Evolutionary conservation across 768 basidiomycete species (phyloP), one percentile per base, ranked within the genome.

Genomic region (Omphalotus guepiniiformis): DNA sequence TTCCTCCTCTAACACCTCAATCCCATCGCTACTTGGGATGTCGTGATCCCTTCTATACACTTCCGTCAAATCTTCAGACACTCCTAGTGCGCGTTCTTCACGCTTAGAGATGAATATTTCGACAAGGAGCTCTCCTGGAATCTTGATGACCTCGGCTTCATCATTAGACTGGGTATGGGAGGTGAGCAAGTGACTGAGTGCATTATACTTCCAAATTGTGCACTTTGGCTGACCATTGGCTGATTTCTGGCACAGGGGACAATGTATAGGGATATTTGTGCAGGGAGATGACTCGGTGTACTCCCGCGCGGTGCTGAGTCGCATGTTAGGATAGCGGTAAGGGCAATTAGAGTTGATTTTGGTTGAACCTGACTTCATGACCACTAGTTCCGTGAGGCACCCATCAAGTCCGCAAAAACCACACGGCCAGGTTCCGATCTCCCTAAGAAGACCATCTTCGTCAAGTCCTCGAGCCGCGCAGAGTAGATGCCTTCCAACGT

Each of bases 131-230:
- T 27, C 16, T 42, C 26, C 40, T 49, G 38, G 48, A 6, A 28
- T 28, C 25, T 37, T 15, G 26, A 23, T 25, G 22, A 21, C 36
- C 15, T 19, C 36, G 18, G 46, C 12, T 13, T 37, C 21, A 18
- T 47, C 48, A 28, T 16, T 21, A n/a, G 40, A 18, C 16, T 38
- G 4, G 16, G 36, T 21, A 9, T 38, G 16, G 16, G 36, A n/a
- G 22, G 22, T 16, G 39, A n/a, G n/a, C n/a, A n/a, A n/a, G n/a
- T 52, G 53, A 41, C 41, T 39, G 27, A 39, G 26, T 16, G 42
- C 27, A 27, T 53, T 53, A 22, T 53, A 53, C 35, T 53, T 54
- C 53, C 53, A 54, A 22, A 54, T 50, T n/a, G 52, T 53, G 15
- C n/a, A n/a, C n/a, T 39, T 29, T 23, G 38, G 37, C n/a, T 38